Evolutionary conservation across 208 protist species (phyloP).

Genomic region (Leptomonas seymouri): DNA sequence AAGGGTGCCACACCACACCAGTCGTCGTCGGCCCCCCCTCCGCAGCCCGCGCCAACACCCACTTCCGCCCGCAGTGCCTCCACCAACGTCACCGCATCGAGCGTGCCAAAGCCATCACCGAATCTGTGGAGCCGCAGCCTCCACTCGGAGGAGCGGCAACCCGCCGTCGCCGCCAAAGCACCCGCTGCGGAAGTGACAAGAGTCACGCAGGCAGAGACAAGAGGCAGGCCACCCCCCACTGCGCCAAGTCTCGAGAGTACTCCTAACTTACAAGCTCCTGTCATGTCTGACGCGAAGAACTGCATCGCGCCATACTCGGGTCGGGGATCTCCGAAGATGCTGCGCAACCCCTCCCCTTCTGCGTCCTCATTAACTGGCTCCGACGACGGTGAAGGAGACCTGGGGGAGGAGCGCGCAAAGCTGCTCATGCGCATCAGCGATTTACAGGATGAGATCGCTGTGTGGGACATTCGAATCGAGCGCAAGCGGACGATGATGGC

Average conservation of each 20-base stretch:
- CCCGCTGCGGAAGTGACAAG: neutral
- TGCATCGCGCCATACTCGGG: slow-evolving; percentile 14
- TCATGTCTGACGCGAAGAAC: slow-evolving; percentile 8
- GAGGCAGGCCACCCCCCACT: neutral
- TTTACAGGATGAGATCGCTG: slow-evolving; percentile 32
- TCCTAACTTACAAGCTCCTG: neutral
- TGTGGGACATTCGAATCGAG: slow-evolving; percentile 41
- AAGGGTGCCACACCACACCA: neutral
- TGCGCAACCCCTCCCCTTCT: neutral
- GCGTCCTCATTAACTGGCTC: slow-evolving; percentile 1
- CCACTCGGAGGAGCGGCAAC: neutral
- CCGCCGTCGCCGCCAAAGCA: neutral
- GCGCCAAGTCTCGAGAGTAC: neutral
- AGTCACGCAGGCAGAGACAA: neutral
- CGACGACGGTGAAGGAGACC: neutral
- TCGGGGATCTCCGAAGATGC: neutral
- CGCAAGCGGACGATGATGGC: slow-evolving; percentile 11
- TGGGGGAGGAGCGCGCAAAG: slow-evolving; percentile 21
- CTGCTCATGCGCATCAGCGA: slow-evolving; percentile 37
- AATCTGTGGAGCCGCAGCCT: neutral
- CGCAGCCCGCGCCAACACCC: neutral
- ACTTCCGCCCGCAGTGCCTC: neutral
- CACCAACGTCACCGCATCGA: neutral
- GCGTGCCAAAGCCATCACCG: no score
- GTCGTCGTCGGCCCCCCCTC: neutral